Evolutionary conservation across 2,329 filamentous ascomycete genomes (phyloP).

Genomic region (Aspergillus hortae): DNA sequence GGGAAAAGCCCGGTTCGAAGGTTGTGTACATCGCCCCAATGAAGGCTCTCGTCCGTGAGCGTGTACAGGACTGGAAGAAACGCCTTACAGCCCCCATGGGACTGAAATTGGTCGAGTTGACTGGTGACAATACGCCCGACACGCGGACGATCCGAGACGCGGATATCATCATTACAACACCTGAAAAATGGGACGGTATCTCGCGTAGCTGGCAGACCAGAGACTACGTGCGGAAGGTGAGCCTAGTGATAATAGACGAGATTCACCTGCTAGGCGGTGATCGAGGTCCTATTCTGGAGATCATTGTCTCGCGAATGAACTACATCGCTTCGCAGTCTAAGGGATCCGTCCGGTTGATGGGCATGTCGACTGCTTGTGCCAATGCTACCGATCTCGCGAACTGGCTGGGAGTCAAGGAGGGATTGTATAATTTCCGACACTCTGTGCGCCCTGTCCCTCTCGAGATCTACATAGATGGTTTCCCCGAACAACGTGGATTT

Average conservation of each 20-base stretch:
- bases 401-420: constrained; percentile 95
- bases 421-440: constrained; percentile 93
- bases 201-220: constrained; percentile 98
- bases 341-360: constrained; percentile 80
- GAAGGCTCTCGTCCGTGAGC: constrained; percentile 95
- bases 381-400: constrained; percentile 92
- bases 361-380: constrained; percentile 99
- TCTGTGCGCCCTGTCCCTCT: constrained; percentile 94
- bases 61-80: constrained; percentile 90
- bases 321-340: constrained; percentile 96
- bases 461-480: constrained; percentile 96
- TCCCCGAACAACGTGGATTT: constrained; percentile 91
- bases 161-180: constrained; percentile 96
- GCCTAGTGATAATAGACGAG: constrained; percentile 95
- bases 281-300: constrained; percentile 94
- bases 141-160: constrained; percentile 92
- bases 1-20: constrained; percentile 89
- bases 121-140: constrained; percentile 96
- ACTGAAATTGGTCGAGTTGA: constrained; percentile 88
- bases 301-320: constrained; percentile 92
- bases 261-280: constrained; percentile 97
- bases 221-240: constrained; percentile 92
- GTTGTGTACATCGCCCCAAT: constrained; percentile 99
- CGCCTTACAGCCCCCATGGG: constrained; percentile 80
- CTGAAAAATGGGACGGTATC: constrained; percentile 99